A percentile compares a stretch with the other conserved stretches of the same genome.
Evolutionary conservation across 352 stramenopile genomes (phyloP).

Genomic region (Globisporangium carolinianum): DNA sequence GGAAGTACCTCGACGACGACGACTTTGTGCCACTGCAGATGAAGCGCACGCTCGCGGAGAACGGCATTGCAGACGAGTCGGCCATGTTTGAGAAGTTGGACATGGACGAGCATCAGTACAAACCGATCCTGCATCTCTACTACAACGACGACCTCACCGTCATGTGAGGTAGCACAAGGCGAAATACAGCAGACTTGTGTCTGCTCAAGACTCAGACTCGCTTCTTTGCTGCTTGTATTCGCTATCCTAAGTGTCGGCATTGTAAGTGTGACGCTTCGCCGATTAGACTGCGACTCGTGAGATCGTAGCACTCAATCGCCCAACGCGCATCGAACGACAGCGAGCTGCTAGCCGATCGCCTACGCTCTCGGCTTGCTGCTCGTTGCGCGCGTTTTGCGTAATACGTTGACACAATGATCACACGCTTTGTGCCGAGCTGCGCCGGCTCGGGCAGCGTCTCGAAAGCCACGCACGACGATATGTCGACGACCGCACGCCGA

Average conservation of each 20-base stretch:
- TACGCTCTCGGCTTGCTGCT: no score
- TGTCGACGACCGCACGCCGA: background rate
- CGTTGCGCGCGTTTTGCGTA: no score
- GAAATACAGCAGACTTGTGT: no score
- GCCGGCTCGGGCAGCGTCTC: background rate
- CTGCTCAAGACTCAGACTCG: no score
- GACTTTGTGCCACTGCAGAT: conserved; percentile 89
- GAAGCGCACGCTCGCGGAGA: conserved; percentile 81
- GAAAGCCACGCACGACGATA: background rate
- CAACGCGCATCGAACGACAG: no score
- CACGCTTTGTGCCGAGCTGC: conserved; percentile 3
- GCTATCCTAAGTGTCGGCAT: no score
- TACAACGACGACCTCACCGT: conserved; percentile 92
- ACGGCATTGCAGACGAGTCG: conserved; percentile 84
- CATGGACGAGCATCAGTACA: conserved; percentile 86
- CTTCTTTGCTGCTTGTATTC: no score
- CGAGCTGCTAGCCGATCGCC: no score
- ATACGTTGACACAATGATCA: conserved; percentile 8
- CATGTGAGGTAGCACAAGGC: conserved; percentile 18
- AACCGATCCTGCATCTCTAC: conserved; percentile 88
- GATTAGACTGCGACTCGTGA: no score
- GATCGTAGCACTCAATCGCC: no score
- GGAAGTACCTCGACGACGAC: conserved; percentile 82
- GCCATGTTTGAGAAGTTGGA: conserved; percentile 72
- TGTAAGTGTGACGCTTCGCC: no score